Evolutionary conservation across 2,329 filamentous ascomycete species (phyloP).

Genomic region (Scedosporium aurantiacum): DNA sequence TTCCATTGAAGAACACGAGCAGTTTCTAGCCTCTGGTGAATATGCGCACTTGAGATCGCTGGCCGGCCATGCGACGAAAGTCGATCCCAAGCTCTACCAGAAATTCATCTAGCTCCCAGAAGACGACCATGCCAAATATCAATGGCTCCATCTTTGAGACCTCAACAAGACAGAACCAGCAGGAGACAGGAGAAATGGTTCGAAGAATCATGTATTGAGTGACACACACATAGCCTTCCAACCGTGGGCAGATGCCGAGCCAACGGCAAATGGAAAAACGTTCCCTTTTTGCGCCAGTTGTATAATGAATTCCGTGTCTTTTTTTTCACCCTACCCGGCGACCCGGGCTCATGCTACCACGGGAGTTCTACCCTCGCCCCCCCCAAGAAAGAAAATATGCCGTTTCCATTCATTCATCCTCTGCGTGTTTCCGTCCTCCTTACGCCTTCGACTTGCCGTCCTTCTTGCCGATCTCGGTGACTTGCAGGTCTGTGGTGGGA

Average conservation of each 20-base stretch:
- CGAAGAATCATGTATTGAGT: conserved; percentile 6
- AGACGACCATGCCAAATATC: background rate
- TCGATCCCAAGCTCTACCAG: background rate
- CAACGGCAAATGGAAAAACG: conserved; percentile 5
- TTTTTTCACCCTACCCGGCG: conserved; percentile 1
- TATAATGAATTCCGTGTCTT: conserved; percentile 6
- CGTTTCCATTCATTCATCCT: conserved; percentile 1
- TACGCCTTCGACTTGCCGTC: conserved; percentile 16
- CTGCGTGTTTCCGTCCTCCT: background rate
- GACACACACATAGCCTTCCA: conserved; percentile 6
- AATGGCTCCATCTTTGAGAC: background rate
- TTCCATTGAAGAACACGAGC: conserved; percentile 19
- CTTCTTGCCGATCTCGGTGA: conserved; percentile 48
- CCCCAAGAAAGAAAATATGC: background rate
- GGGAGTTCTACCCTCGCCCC: background rate
- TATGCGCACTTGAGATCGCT: background rate
- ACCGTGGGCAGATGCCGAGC: conserved; percentile 7
- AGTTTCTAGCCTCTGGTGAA: background rate
- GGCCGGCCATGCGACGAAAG: background rate
- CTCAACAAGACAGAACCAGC: background rate
- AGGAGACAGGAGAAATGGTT: background rate
- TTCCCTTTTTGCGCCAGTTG: conserved; percentile 7
- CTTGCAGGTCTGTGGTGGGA: conserved; percentile 31
- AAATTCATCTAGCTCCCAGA: background rate
- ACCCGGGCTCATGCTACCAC: conserved; percentile 4